Conservation (phyloP, 2,329 filamentous ascomycete species). For the Alternaria postmessia region DNA sequence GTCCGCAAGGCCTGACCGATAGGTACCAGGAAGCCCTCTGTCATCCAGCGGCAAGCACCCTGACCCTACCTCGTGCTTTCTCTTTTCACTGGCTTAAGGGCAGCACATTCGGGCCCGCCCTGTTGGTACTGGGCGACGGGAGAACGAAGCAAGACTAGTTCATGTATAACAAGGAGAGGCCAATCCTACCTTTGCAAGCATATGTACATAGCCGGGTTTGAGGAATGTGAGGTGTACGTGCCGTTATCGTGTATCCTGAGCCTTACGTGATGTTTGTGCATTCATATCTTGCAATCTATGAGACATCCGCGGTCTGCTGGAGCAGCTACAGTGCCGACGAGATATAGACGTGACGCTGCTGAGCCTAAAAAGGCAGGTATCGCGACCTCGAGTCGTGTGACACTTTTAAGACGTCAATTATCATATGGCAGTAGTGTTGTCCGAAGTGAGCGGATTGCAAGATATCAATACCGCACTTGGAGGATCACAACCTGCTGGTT, state of each 20-base stretch:
- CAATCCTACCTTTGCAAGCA: not conserved
- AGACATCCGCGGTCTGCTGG: not conserved
- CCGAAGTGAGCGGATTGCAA: not conserved
- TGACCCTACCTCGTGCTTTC: too few relatives aligned
- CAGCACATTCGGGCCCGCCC: not conserved
- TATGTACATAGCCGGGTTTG: not conserved
- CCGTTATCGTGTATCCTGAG: not conserved
- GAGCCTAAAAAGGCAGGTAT: not conserved
- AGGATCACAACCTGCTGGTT: not conserved
- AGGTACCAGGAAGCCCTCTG: not conserved
- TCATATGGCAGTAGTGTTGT: not conserved
- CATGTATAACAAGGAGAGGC: not conserved
- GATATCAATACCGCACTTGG: not conserved
- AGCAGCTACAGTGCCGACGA: not conserved
- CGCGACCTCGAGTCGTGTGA: not conserved
- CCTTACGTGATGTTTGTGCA: not conserved
- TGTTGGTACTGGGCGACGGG: not conserved
- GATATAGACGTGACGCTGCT: not conserved
- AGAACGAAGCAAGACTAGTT: not conserved
- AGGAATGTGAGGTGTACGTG: not conserved
- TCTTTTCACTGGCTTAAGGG: not conserved
- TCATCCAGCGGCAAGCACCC: not conserved
- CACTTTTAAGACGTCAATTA: not conserved
- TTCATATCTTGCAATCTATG: not conserved
- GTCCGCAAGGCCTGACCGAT: not conserved